Percentiles rank a stretch among this genome's conserved stretches.
Conservation (phyloP, 352 stramenopile species). For the Phytophthora pistaciae region DNA sequence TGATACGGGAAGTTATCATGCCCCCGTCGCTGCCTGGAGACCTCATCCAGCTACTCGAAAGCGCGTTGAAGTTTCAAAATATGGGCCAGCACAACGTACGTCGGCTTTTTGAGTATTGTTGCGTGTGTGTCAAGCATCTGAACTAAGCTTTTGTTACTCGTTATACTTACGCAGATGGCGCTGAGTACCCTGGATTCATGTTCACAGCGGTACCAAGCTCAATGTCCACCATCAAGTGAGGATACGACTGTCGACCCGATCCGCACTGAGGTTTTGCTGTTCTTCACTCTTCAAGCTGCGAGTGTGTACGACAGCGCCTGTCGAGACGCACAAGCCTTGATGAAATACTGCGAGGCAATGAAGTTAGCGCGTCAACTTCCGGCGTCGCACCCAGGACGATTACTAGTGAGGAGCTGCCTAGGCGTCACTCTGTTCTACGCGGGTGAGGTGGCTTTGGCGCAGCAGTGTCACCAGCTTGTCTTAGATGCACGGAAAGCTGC, state of each 20-base stretch:
- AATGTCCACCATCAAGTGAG: slow-evolving; percentile 2
- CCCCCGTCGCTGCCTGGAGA: slow-evolving; percentile 49
- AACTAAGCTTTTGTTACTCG: not conserved
- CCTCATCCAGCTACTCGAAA: slow-evolving; percentile 60
- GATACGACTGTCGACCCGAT: slow-evolving; percentile 13
- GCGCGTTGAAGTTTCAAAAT: slow-evolving; percentile 74
- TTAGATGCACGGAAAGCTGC: slow-evolving; percentile 46
- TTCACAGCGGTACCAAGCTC: slow-evolving; percentile 43
- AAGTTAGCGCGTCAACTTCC: slow-evolving; percentile 47
- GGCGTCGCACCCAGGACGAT: slow-evolving; percentile 38
- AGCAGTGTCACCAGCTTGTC: slow-evolving; percentile 64
- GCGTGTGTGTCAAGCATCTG: not conserved
- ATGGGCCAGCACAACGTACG: slow-evolving; percentile 66
- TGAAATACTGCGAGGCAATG: slow-evolving; percentile 63
- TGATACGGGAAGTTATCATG: slow-evolving; percentile 69
- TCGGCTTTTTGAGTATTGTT: slow-evolving; percentile 2
- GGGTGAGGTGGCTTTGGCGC: slow-evolving; percentile 55
- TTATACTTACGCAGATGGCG: slow-evolving; percentile 56
- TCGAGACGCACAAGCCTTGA: slow-evolving; percentile 56
- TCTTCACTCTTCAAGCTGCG: slow-evolving; percentile 58
- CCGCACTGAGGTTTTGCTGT: slow-evolving; percentile 54
- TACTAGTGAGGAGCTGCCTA: slow-evolving; percentile 59
- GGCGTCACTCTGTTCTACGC: slow-evolving; percentile 69
- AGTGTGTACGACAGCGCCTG: slow-evolving; percentile 67
- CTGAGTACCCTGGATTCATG: slow-evolving; percentile 59